phyloP scores from a whole-genome alignment of 768 basidiomycete species.

The Pleurotus djamor region DNA sequence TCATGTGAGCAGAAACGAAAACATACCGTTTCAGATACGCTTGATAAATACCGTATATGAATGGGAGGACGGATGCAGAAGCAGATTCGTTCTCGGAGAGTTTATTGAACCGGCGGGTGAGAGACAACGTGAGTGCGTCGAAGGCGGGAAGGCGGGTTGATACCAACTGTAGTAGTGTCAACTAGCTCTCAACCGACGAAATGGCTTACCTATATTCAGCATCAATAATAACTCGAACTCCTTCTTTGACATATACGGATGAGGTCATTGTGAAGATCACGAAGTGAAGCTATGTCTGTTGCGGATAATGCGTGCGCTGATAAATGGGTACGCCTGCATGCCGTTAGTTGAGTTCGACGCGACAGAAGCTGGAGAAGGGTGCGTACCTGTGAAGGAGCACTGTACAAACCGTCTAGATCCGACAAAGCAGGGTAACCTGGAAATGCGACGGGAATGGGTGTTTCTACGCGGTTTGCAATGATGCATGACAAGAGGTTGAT shows the following conservation, averaged over 20 bases:
- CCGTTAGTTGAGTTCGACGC: not conserved
- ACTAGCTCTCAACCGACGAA: not conserved
- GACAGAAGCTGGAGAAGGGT: not conserved
- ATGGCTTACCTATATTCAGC: constrained; percentile 67
- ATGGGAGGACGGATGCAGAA: constrained; percentile 48
- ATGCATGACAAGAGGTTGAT: constrained; percentile 62
- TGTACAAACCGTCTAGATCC: constrained; percentile 55
- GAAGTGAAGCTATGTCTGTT: constrained; percentile 60
- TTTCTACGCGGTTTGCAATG: constrained; percentile 26
- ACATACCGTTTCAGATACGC: constrained; percentile 77
- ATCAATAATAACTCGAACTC: constrained; percentile 75
- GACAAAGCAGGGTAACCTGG: constrained; percentile 64
- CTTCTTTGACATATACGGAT: constrained; percentile 58
- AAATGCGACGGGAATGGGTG: constrained; percentile 44
- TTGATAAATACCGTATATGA: constrained; percentile 87
- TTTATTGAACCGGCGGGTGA: constrained; percentile 81
- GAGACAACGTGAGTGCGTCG: constrained; percentile 71
- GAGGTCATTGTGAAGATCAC: constrained; percentile 61
- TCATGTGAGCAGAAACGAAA: not conserved
- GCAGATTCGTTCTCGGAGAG: constrained; percentile 14
- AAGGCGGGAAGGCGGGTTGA: constrained; percentile 74
- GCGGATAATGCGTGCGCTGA: constrained; percentile 29
- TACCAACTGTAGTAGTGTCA: constrained; percentile 9
- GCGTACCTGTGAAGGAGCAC: not conserved
- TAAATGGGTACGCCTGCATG: constrained; percentile 7